phyloP scores from a whole-genome alignment of 1,284 basidiomycete genomes.

The Naganishia sp. region DNA sequence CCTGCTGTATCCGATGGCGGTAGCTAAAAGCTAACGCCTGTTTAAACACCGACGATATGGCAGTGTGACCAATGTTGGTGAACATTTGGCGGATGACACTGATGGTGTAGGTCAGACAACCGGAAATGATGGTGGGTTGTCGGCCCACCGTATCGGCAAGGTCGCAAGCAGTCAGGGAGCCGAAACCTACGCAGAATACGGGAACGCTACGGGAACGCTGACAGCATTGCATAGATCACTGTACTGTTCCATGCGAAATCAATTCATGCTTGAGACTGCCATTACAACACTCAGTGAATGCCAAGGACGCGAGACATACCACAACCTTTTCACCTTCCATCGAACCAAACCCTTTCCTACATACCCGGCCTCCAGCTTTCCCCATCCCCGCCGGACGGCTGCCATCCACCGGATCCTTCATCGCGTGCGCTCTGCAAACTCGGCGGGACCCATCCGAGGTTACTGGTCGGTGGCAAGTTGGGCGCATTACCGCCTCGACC shows the following conservation, averaged over 20 bases:
- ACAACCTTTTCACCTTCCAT: neutral
- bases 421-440: conserved; percentile 16
- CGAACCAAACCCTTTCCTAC: neutral
- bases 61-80: conserved; percentile 44
- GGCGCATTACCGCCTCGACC: conserved; percentile 1
- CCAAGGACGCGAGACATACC: neutral
- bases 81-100: conserved; percentile 60
- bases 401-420: conserved; percentile 33
- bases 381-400: conserved; percentile 29
- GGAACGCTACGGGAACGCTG: too few species aligned
- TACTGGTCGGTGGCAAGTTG: conserved; percentile 11
- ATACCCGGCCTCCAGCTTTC: conserved; percentile 34
- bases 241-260: too few species aligned
- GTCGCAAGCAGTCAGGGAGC: conserved; percentile 53
- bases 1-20: too few species aligned
- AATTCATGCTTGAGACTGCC: neutral
- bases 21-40: too few species aligned
- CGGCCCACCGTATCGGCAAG: conserved; percentile 54
- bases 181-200: conserved; percentile 36
- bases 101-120: conserved; percentile 52
- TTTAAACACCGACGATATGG: conserved; percentile 46
- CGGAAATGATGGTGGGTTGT: conserved; percentile 51
- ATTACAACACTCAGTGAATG: conserved; percentile 1
- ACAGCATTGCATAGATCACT: too few species aligned
- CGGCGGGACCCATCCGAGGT: conserved; percentile 33